Conservation (phyloP, 2,329 filamentous ascomycete species). For the Stachybotrys chlorohalonatus region DNA sequence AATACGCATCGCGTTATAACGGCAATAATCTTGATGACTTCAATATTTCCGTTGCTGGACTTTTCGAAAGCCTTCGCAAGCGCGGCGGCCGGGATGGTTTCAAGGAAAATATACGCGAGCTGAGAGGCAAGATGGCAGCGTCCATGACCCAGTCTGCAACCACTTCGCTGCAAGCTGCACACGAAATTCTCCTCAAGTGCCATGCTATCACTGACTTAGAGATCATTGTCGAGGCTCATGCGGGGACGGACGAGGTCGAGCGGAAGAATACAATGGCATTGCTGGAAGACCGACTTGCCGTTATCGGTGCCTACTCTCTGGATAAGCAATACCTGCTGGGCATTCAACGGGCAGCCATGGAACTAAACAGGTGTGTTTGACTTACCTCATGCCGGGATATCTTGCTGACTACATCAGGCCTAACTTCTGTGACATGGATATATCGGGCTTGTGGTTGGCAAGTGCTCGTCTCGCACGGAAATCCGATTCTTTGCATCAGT, state of each 20-base stretch:
- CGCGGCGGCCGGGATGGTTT: slow-evolving; percentile 43
- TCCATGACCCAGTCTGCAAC: slow-evolving; percentile 70
- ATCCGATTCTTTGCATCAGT: slow-evolving; percentile 71
- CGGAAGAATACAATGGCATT: slow-evolving; percentile 21
- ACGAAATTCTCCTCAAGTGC: slow-evolving; percentile 75
- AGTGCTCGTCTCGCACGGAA: slow-evolving; percentile 83
- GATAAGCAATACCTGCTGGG: slow-evolving; percentile 94
- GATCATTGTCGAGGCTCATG: slow-evolving; percentile 50
- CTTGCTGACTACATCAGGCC: slow-evolving; percentile 25
- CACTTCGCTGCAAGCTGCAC: slow-evolving; percentile 71
- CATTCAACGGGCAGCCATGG: slow-evolving; percentile 79
- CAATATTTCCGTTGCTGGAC: slow-evolving; percentile 64
- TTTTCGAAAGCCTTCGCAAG: slow-evolving; percentile 51
- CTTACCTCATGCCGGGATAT: not conserved
- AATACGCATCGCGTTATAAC: slow-evolving; percentile 50
- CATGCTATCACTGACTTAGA: slow-evolving; percentile 87
- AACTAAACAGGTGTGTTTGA: slow-evolving; percentile 53
- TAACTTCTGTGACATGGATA: slow-evolving; percentile 60
- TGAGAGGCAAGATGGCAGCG: slow-evolving; percentile 63
- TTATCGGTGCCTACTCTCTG: slow-evolving; percentile 78
- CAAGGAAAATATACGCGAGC: slow-evolving; percentile 43
- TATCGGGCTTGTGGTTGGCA: slow-evolving; percentile 76
- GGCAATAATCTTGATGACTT: slow-evolving; percentile 53
- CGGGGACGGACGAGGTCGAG: slow-evolving; percentile 28
- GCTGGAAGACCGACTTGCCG: slow-evolving; percentile 70